Percentiles rank a stretch among this genome's conserved stretches.
These are phyloP conservation scores for Cercospora brassicicola DNA, from an alignment of 2,329 filamentous ascomycete genomes.

Conservation along the genomic window DNA sequence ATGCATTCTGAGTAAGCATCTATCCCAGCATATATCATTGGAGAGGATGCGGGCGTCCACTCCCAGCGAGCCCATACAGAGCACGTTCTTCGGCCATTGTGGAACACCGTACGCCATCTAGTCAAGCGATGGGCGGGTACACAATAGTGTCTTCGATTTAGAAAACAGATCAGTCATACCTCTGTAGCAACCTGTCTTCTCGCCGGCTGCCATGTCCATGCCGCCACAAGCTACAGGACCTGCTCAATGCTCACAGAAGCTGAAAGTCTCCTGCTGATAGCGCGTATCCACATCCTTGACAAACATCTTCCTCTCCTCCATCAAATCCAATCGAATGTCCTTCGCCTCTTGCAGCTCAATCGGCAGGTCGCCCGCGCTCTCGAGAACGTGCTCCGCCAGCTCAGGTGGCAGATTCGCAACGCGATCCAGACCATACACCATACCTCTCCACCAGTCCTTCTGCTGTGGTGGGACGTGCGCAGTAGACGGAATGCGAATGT, in stretches of 20 bases:
- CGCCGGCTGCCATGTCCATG: too few species aligned
- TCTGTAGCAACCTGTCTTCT: too few species aligned
- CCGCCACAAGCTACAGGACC: background rate
- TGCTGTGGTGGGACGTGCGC: slow-evolving; percentile 56
- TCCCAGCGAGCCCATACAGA: too few species aligned
- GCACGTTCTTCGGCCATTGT: too few species aligned
- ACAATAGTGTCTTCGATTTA: too few species aligned
- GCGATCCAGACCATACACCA: slow-evolving; percentile 23
- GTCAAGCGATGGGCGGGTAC: too few species aligned
- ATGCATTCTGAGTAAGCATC: too few species aligned
- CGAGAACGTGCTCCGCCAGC: slow-evolving; percentile 32
- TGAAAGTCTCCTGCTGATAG: slow-evolving; percentile 26
- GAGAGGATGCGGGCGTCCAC: too few species aligned
- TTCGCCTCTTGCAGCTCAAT: slow-evolving; percentile 35
- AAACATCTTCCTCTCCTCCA: slow-evolving; percentile 35
- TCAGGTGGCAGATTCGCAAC: slow-evolving; percentile 33
- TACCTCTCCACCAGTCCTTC: slow-evolving; percentile 45
- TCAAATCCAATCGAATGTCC: slow-evolving; percentile 32
- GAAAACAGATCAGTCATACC: too few species aligned
- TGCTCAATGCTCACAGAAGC: slow-evolving; percentile 36
- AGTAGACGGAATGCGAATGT: slow-evolving; percentile 53
- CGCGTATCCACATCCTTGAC: slow-evolving; percentile 23
- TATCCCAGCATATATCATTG: too few species aligned
- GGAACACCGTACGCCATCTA: too few species aligned
- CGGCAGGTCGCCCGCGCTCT: slow-evolving; percentile 33